Percentiles rank a stretch among this genome's conserved stretches.
Evolutionary conservation across 345 rosid species (phyloP).

Genomic region (Cardiospermum halicacabum): DNA sequence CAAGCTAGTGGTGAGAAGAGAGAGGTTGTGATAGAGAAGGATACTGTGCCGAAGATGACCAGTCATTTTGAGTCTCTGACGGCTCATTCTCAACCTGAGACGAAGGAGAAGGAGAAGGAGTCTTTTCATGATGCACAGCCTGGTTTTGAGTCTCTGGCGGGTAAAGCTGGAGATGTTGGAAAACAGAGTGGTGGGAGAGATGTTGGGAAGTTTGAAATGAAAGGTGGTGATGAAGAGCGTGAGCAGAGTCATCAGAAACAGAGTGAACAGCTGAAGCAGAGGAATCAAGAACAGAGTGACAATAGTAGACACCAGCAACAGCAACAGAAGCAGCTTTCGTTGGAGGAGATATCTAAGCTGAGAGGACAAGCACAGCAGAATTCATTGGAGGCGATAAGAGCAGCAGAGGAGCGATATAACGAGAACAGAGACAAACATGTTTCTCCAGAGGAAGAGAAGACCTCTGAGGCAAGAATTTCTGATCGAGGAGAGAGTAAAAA

Average conservation of each 20-base stretch:
- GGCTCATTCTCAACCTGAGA: background rate
- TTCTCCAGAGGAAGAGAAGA: too few species aligned
- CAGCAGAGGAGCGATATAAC: constrained; percentile 49
- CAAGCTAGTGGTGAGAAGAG: constrained; percentile 35
- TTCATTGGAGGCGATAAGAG: constrained; percentile 38
- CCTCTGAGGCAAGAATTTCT: too few species aligned
- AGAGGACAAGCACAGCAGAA: constrained; percentile 54
- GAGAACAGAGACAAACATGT: too few species aligned
- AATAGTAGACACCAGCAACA: too few species aligned
- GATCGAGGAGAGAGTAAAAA: too few species aligned
- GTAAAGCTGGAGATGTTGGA: constrained; percentile 24
- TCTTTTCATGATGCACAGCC: constrained; percentile 6
- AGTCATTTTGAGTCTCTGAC: constrained; percentile 54
- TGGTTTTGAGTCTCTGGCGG: constrained; percentile 31
- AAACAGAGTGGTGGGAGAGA: constrained; percentile 13
- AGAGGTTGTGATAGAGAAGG: constrained; percentile 47
- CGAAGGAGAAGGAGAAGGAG: constrained; percentile 8
- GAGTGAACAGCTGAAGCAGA: constrained; percentile 1
- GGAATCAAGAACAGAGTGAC: constrained; percentile 9
- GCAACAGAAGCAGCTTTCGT: constrained; percentile 24
- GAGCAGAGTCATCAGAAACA: background rate
- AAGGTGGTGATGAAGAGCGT: background rate
- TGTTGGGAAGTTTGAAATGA: constrained; percentile 31
- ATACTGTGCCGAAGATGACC: constrained; percentile 57
- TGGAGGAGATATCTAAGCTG: constrained; percentile 41